Evolutionary conservation across 176 grass and related monocot genomes (phyloP), one percentile per base, ranked within the genome.

Genomic region (Oryza longistaminata): DNA sequence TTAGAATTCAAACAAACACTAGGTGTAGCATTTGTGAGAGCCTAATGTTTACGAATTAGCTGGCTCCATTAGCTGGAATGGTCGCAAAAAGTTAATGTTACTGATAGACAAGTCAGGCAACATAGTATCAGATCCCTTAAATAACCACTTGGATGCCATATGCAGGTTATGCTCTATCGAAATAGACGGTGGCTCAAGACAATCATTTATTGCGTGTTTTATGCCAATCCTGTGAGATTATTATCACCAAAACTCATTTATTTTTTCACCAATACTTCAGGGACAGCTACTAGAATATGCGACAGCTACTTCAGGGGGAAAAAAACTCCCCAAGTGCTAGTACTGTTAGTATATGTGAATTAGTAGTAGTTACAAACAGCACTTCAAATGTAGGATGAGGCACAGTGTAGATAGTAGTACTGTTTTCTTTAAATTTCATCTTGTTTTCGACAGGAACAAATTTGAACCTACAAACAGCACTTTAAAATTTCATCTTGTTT

Each of bases 131-230:
- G 2, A 26, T 6, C 15, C 13, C 11, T 78, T 78, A 46, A 83
- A 73, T 27, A 31, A 16, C 65, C 74, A 71, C 24, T 62, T 6
- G 3, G 27, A 73, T 31, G 40, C 44, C 60, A 39, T 39, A 43
- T 78, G 78, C 45, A 37, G 44, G 64, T 29, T 61, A 10, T 17
- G 21, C 72, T 75, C 70, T 46, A 80, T 75, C 88, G 71, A 89
- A 81, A 81, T 6, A 24, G 66, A 55, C 88, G 88, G 83, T 90
- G 83, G 78, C 71, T 77, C 42, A 86, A 50, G 66, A 42, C 52
- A 25, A 21, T 11, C 25, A 82, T 82, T 90, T 76, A 90, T 90
- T 73, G 53, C 53, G 78, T 86, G 83, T 17, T 64, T 83, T 50
- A 83, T 87, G 35, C 9, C 58, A 50, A 68, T 42, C 73, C 68